Evolutionary conservation across 306 rosid genomes (phyloP).

Genomic region (Astragalus glycyphyllos): DNA sequence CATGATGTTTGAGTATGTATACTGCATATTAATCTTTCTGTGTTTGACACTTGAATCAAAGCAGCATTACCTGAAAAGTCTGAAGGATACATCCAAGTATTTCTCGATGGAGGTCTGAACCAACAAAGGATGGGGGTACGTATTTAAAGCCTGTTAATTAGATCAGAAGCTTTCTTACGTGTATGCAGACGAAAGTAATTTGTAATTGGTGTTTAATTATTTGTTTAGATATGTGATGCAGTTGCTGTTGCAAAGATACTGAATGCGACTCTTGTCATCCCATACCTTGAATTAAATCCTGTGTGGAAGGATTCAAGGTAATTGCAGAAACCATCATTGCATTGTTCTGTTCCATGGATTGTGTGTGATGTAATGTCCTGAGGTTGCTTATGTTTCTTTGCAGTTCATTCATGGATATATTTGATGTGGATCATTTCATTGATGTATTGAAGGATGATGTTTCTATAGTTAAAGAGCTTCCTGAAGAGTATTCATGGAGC

Average conservation of each 20-base stretch:
- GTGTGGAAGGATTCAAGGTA: constrained; percentile 97
- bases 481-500: constrained; percentile 87
- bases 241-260: constrained; percentile 94
- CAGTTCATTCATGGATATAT: constrained; percentile 95
- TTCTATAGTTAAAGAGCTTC: constrained; percentile 85
- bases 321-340: constrained; percentile 16
- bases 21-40: constrained; percentile 28
- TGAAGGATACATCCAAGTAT: constrained; percentile 86
- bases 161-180: constrained; percentile 11
- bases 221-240: constrained; percentile 91
- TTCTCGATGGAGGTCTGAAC: constrained; percentile 98
- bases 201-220: constrained; percentile 32
- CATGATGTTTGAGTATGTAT: constrained; percentile 17
- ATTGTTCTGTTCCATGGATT: constrained; percentile 31
- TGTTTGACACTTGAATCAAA: constrained; percentile 38
- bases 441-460: constrained; percentile 83
- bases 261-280: constrained; percentile 96
- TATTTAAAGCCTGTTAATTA: constrained; percentile 24
- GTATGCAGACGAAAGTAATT: constrained; percentile 15
- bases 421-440: constrained; percentile 98
- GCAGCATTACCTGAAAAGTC: constrained; percentile 83
- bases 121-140: constrained; percentile 99
- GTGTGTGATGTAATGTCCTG: constrained; percentile 31
- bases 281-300: constrained; percentile 90
- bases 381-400: constrained; percentile 41